Base-by-base conservation (phyloP, 2,329 filamentous ascomycete genomes). In the Dactylellina sp. region DNA sequence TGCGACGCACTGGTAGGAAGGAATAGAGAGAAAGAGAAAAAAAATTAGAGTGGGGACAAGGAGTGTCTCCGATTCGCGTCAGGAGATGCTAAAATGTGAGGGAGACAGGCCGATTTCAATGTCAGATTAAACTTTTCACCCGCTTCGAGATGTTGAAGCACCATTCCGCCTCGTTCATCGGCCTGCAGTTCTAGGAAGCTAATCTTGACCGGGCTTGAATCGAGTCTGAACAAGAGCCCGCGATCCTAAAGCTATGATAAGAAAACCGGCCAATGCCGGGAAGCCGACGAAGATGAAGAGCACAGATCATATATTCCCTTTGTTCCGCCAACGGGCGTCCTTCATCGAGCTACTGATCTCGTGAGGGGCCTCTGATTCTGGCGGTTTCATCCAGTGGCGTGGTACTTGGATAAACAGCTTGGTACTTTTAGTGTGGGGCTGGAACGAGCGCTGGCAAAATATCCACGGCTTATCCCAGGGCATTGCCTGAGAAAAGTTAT, bases 51-150 rank as follows among this genome's bases (percentile, higher is more conserved):
- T 59, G 60, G 68, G 62, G 53, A 65, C 53, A 65, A 72, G 68
- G 68, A 72, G 68, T 53, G 53, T 72, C 68, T 72, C 68, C 68
- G 68, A 72, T 72, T 72, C 68, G 68, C 68, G 68, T 72, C 68
- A 65, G 60, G 56, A 37, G 68, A 37, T 61, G 52, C 39, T 32
- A 49, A 14, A 60, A 35, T 39, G 49, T 47, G n/a, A 24, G 37
- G 16, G 22, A 56, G 46, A 32, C 28, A 32, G 28, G 28, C 28
- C 28, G 28, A 28, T 50, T 57, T 40, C 55, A 55, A 35, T 32
- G 53, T 57, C 9, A 35, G 35, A 42, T 57, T 62, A 62, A 39
- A 24, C 46, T 62, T 62, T 39, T 14, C 44, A 22, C 40, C 57
- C 42, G 16, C 32, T n/a, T 50, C 24, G 39, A 40, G 20, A 50